phyloP scores from a whole-genome alignment of 768 basidiomycete species.

The Guyanaporus albipodus region DNA sequence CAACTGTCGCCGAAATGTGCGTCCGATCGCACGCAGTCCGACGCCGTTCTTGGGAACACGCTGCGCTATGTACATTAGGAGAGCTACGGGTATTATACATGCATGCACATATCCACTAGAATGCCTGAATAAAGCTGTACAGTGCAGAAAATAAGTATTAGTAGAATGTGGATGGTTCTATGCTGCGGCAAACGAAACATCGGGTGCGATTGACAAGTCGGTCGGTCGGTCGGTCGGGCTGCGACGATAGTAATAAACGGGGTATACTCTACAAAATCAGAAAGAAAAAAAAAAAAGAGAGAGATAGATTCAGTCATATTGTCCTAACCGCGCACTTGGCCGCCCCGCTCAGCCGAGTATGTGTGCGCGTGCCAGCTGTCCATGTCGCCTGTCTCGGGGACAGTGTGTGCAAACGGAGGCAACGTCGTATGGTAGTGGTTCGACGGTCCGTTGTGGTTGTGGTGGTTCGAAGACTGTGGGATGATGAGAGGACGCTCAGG shows the following conservation, averaged over 20 bases:
- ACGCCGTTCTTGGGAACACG: constrained; percentile 4
- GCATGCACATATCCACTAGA: constrained; percentile 38
- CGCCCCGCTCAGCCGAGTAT: constrained; percentile 62
- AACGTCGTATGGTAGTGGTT: constrained; percentile 42
- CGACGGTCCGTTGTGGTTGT: constrained; percentile 33
- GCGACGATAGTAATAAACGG: constrained; percentile 34
- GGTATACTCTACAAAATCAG: constrained; percentile 34
- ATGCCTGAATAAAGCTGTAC: constrained; percentile 35
- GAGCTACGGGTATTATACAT: constrained; percentile 33
- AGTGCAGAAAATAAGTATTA: constrained; percentile 33
- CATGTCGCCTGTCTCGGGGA: constrained; percentile 39
- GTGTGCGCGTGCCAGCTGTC: constrained; percentile 53
- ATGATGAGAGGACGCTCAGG: no score
- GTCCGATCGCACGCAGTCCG: constrained; percentile 4
- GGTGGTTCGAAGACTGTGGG: constrained; percentile 29
- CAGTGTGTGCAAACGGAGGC: constrained; percentile 45
- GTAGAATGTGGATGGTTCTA: constrained; percentile 32
- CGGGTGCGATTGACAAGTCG: constrained; percentile 15
- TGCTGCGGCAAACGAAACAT: constrained; percentile 11
- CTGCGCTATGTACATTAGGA: constrained; percentile 32
- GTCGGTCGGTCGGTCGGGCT: constrained; percentile 14
- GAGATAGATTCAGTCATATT: not conserved
- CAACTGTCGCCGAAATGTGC: constrained; percentile 9
- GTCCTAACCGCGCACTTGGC: constrained; percentile 54
- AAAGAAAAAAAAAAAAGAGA: not conserved